Evolutionary conservation across 2,329 filamentous ascomycete genomes (phyloP).

Genomic region (Hymenoscyphus infarciens): DNA sequence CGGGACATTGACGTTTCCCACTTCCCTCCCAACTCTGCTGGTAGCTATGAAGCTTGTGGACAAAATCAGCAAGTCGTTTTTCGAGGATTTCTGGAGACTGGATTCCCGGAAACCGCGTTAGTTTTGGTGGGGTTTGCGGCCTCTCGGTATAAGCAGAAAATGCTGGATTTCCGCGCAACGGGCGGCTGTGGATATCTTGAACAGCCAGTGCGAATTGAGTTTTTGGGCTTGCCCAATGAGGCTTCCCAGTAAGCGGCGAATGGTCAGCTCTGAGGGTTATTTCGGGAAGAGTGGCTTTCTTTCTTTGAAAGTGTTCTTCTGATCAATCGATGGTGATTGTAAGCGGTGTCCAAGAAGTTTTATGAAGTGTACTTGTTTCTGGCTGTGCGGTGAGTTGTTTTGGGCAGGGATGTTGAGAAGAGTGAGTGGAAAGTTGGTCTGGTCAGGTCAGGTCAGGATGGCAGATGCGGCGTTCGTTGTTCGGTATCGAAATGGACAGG

Average conservation of each 20-base stretch:
- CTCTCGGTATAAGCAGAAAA: conserved; percentile 34
- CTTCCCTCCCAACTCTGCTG: conserved; percentile 37
- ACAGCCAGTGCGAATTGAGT: conserved; percentile 40
- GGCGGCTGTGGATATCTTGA: conserved; percentile 36
- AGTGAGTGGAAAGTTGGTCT: conserved; percentile 15
- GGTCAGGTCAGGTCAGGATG: conserved; percentile 18
- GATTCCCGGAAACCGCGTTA: conserved; percentile 29
- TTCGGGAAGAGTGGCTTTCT: conserved; percentile 24
- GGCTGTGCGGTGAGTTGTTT: conserved; percentile 30
- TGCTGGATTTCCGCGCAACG: conserved; percentile 35
- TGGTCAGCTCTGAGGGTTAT: conserved; percentile 26
- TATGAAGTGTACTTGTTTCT: conserved; percentile 25
- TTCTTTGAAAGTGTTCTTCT: conserved; percentile 7
- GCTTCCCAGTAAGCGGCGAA: conserved; percentile 28
- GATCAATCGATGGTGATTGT: conserved; percentile 23
- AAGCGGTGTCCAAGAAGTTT: conserved; percentile 20
- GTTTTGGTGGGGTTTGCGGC: conserved; percentile 30
- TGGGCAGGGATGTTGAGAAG: conserved; percentile 24
- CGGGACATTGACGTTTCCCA: conserved; percentile 53
- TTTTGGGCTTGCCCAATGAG: conserved; percentile 29
- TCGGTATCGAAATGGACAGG: conserved; percentile 18
- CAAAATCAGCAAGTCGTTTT: conserved; percentile 33
- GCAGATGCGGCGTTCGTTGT: conserved; percentile 16
- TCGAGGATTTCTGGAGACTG: conserved; percentile 33
- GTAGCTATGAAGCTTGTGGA: conserved; percentile 35